These are phyloP conservation scores for Gentiana macrophylla DNA, from an alignment of 257 asterid genomes.

Conservation along the genomic window DNA sequence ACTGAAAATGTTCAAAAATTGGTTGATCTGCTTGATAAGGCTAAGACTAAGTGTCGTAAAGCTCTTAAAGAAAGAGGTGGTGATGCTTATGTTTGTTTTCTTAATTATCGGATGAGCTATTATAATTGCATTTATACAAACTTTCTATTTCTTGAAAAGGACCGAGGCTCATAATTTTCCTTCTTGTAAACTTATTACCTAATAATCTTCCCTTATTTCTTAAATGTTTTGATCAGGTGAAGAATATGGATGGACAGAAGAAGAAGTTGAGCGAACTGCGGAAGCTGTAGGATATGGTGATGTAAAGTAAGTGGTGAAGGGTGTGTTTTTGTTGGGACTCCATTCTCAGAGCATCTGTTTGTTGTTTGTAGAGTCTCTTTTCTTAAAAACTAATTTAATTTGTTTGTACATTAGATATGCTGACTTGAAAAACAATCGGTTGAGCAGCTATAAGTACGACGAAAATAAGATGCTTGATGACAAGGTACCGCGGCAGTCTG, in stretches of 20 bases:
- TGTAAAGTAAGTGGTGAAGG: too few relatives aligned
- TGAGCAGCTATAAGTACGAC: conserved; percentile 8
- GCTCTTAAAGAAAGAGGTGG: conserved; percentile 22
- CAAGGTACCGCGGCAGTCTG: conserved; percentile 40
- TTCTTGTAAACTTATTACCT: too few relatives aligned
- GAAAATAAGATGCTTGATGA: conserved; percentile 85
- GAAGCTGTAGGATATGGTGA: too few relatives aligned
- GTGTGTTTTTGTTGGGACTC: too few relatives aligned
- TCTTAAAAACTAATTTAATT: too few relatives aligned
- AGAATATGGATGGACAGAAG: conserved; percentile 46
- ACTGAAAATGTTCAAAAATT: conserved; percentile 45
- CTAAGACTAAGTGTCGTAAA: conserved; percentile 63
- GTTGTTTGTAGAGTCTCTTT: too few relatives aligned
- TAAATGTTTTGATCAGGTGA: conserved; percentile 31
- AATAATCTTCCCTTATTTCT: too few relatives aligned
- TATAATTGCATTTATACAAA: neutral
- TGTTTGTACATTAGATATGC: too few relatives aligned
- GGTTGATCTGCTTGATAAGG: conserved; percentile 85
- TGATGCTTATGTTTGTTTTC: neutral
- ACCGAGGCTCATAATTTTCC: too few relatives aligned
- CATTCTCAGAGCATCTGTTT: too few relatives aligned
- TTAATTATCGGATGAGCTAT: neutral
- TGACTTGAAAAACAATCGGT: too few relatives aligned
- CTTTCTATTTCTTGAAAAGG: too few relatives aligned
- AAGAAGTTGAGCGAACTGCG: conserved; percentile 21